Percentiles rank a stretch among this genome's conserved stretches.
These are phyloP conservation scores for Talaromyces borbonicus DNA, from an alignment of 495 filamentous ascomycete species.

Conservation along the genomic window DNA sequence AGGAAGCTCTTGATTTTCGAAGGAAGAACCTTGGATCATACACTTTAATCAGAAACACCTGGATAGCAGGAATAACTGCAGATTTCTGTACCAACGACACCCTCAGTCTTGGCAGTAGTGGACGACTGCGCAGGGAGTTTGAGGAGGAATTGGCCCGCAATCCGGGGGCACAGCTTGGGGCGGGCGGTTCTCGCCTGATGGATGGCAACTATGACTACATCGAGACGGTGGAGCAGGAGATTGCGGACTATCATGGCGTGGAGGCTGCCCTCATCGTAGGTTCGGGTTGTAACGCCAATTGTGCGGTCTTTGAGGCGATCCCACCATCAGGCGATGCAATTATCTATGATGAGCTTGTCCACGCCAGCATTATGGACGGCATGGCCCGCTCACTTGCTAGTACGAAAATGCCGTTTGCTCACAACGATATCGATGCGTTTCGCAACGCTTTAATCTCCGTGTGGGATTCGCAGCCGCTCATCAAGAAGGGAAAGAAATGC, in stretches of 20 bases:
- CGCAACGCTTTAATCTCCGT: conserved; percentile 26
- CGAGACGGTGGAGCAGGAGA: conserved; percentile 49
- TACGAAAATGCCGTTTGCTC: conserved; percentile 41
- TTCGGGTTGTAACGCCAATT: conserved; percentile 69
- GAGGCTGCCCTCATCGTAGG: conserved; percentile 57
- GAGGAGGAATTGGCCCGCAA: too few species aligned
- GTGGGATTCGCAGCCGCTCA: conserved; percentile 16
- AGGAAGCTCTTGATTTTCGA: too few species aligned
- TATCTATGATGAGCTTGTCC: conserved; percentile 63
- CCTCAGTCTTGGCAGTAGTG: too few species aligned
- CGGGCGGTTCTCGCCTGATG: conserved; percentile 32
- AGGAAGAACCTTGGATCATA: too few species aligned
- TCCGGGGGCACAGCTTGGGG: too few species aligned
- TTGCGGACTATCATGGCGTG: conserved; percentile 57
- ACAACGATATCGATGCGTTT: conserved; percentile 46
- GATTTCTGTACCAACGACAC: too few species aligned
- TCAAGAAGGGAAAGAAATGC: conserved; percentile 26
- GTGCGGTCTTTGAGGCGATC: conserved; percentile 53
- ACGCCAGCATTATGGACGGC: conserved; percentile 69
- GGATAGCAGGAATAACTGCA: too few species aligned
- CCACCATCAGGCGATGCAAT: conserved; percentile 61
- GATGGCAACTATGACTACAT: conserved; percentile 60
- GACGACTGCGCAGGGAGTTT: too few species aligned
- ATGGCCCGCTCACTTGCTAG: conserved; percentile 53
- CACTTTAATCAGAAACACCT: too few species aligned